Evolutionary conservation across 23 red algal genomes (phyloP).

Genomic region (Gracilaria caudata): DNA sequence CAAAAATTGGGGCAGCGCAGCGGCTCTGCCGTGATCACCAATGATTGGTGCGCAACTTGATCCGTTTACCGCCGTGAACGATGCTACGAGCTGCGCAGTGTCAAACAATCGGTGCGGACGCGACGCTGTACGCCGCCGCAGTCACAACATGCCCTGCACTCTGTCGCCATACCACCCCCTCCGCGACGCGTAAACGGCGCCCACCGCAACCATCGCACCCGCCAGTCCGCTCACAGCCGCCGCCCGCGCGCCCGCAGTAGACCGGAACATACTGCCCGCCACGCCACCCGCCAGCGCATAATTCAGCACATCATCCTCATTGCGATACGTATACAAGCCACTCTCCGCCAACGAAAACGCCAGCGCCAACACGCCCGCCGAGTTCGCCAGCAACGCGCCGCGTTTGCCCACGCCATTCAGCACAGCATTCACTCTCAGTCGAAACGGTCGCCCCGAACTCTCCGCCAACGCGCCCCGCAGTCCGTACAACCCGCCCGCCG

Average conservation of each 20-base stretch:
- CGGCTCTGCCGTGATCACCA: too few relatives aligned
- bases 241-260: constrained; percentile 59
- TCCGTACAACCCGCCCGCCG: constrained; percentile 59
- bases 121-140: too few relatives aligned
- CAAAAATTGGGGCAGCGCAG: too few relatives aligned
- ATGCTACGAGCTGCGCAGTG: too few relatives aligned
- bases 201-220: constrained; percentile 64
- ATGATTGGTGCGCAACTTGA: too few relatives aligned
- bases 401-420: constrained; percentile 81
- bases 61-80: too few relatives aligned
- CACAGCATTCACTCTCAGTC: constrained; percentile 79
- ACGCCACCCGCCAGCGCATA: constrained; percentile 82
- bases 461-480: constrained; percentile 38
- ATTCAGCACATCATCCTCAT: constrained; percentile 76
- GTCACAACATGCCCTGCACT: constrained; percentile 75
- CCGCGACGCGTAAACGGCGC: constrained; percentile 75
- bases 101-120: too few relatives aligned
- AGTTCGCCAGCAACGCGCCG: constrained; percentile 65
- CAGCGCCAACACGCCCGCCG: constrained; percentile 83
- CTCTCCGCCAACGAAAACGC: constrained; percentile 82
- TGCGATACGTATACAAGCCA: constrained; percentile 46
- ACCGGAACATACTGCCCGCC: constrained; percentile 86
- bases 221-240: constrained; percentile 64
- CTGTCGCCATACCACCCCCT: constrained; percentile 84
- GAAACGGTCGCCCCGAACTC: constrained; percentile 48